phyloP scores from a whole-genome alignment of 1,284 basidiomycete species.

The Naganishia liquefaciens region DNA sequence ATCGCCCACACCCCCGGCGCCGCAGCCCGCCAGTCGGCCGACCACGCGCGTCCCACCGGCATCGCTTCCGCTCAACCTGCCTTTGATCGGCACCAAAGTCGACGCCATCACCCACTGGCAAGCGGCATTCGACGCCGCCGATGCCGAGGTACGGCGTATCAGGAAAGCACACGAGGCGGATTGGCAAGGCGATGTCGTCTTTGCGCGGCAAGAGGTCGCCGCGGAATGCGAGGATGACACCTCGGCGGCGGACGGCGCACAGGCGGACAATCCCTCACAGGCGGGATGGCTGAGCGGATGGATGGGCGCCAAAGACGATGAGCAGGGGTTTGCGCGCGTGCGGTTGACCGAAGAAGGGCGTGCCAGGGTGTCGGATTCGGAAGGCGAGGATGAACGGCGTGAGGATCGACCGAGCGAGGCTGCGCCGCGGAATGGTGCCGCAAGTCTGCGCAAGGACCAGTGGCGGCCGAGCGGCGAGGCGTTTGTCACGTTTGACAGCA shows the following conservation, averaged over 20 bases:
- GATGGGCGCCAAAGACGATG: constrained; percentile 24
- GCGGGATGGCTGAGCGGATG: constrained; percentile 16
- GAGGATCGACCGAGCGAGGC: neutral
- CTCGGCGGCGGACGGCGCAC: neutral
- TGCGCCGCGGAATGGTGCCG: neutral
- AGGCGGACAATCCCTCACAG: neutral
- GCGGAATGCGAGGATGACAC: constrained; percentile 55
- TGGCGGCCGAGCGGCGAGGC: constrained; percentile 80
- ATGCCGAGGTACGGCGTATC: constrained; percentile 63
- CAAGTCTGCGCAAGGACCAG: constrained; percentile 52
- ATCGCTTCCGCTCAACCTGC: constrained; percentile 36
- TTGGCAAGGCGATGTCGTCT: constrained; percentile 8
- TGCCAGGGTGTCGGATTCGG: constrained; percentile 13
- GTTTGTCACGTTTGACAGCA: constrained; percentile 96
- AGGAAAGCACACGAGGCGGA: constrained; percentile 41
- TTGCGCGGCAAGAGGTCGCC: neutral
- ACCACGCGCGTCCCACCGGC: constrained; percentile 16
- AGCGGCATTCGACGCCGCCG: constrained; percentile 70
- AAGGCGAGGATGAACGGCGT: neutral
- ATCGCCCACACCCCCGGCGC: neutral
- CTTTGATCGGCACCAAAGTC: constrained; percentile 59
- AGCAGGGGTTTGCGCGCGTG: constrained; percentile 15
- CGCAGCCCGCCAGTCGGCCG: constrained; percentile 2
- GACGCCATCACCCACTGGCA: constrained; percentile 86
- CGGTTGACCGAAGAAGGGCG: constrained; percentile 19